Evolutionary conservation across 1,284 basidiomycete genomes (phyloP).

Genomic region (Microbotryum violaceum): DNA sequence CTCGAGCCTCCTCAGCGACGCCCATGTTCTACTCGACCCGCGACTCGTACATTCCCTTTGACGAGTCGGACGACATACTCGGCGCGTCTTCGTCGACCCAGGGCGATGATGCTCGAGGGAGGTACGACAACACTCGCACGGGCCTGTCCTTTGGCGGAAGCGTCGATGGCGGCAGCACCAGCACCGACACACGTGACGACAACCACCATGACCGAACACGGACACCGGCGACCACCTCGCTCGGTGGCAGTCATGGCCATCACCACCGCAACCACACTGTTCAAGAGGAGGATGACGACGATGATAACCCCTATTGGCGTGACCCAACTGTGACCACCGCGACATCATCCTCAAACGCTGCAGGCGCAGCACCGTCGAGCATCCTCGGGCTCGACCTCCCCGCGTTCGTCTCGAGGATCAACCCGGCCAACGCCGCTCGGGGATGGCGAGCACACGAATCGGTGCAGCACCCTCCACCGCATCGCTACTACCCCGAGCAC

Average conservation of each 20-base stretch:
- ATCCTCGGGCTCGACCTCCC: background rate
- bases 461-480: background rate
- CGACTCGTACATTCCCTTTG: background rate
- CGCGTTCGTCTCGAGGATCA: background rate
- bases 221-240: background rate
- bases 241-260: background rate
- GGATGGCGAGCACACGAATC: constrained; percentile 25
- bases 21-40: constrained; percentile 2
- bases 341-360: background rate
- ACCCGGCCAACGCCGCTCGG: background rate
- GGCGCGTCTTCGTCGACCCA: background rate
- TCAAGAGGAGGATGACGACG: background rate
- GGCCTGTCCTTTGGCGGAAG: background rate
- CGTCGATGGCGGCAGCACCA: background rate
- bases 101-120: background rate
- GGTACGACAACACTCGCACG: background rate
- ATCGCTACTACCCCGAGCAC: too few relatives aligned
- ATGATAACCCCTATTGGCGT: background rate
- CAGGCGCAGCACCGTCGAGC: background rate
- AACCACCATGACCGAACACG: background rate
- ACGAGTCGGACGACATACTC: background rate
- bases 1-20: too few relatives aligned
- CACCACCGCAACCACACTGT: background rate
- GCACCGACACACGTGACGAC: background rate
- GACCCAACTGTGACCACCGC: background rate